Base-by-base conservation (phyloP, 2,329 filamentous ascomycete species). In the Zymoseptoria pseudotritici region DNA sequence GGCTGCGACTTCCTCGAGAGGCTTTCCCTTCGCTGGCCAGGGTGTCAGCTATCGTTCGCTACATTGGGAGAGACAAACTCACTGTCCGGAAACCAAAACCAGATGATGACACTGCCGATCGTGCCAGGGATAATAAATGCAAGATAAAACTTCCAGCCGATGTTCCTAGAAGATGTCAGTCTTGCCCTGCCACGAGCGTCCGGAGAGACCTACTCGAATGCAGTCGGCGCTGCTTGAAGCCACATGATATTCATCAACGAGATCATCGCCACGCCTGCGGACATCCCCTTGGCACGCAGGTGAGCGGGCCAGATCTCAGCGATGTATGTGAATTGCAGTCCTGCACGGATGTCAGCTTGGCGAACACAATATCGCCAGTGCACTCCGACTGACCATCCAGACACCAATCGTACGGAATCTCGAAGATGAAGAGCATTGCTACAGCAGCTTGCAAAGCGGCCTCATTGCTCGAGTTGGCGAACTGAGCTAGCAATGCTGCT, bases 191-290 rank as follows among this genome's bases (percentile, higher is more conserved):
- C 20, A 21, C 11, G 13, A n/a, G 13, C 17, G 1, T 3, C 13
- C 36, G 4, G 22, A 20, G 20, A 13, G 53, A 61, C 17, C 8
- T 55, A 55, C 54, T 46, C 36, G 17, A 46, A 46, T 7, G 59
- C 61, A 17, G 58, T 62, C 0, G 64, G 64, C 6, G 65, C 65
- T 31, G 57, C 55, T 50, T 66, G 64, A 9, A 67, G 58, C 64
- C 64, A 66, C 50, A 67, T 59, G 50, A 67, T 67, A 21, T 66
- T 67, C 65, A 67, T 66, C 31, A 67, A 54, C 4, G 57, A 61
- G 20, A 66, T 66, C 60, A 63, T 65, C 6, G 65, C 62, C 19
- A 67, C 63, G 11, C 65, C 65, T 3, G 63, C 42, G 1, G 56
- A 61, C 60, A 67, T 67, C 9, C 63, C 65, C 24, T 64, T 71